Base-by-base conservation (phyloP, 2,329 filamentous ascomycete species). In the Penicillium sclerotiorum region DNA sequence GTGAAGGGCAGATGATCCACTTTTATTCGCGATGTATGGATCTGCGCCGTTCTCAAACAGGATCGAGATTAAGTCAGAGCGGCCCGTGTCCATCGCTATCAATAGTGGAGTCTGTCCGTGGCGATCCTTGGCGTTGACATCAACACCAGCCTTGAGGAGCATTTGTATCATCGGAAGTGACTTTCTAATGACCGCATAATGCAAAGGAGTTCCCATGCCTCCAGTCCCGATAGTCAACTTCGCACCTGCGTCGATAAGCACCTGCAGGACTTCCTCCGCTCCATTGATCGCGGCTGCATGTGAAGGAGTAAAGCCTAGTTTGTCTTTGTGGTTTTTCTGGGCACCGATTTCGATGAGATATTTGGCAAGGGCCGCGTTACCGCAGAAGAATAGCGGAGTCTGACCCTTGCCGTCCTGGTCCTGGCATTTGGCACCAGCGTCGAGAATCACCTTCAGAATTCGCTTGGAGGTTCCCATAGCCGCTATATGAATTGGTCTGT, bases 401-500 rank as follows among this genome's bases (percentile, higher is more conserved):
- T 40, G 46, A 5, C 46, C 32, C 21, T 37, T 23, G 11, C 42
- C 18, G 21, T 49, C 46, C 3, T 43, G 25, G 4, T 46, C 45
- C 12, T 38, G 22, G 11, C 30, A 42, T 11, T 45, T 42, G 12
- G 36, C 30, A 15, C 47, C 37, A 12, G 28, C 23, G 2, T 42
- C 32, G 12, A 52, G 42, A 21, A 53, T 38, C 5, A 38, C 44
- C 2, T 44, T 39, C 5, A 36, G 33, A 12, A 53, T 44, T 6
- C 48, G 51, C 18, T 23, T 11, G 1, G 51, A 53, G 11, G 47
- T 20, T 21, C 51, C 51, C 43, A 47, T 47, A 21, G 51, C 47
- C 8, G 51, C 51, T 8, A 47, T 15, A 20, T 53, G 51, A 20
- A 53, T 32, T 47, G 51, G 43, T n/a, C 44, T 47, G 15, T 27